Base-by-base conservation (phyloP, 495 filamentous ascomycete species). In the Lichenothelia convexa region DNA sequence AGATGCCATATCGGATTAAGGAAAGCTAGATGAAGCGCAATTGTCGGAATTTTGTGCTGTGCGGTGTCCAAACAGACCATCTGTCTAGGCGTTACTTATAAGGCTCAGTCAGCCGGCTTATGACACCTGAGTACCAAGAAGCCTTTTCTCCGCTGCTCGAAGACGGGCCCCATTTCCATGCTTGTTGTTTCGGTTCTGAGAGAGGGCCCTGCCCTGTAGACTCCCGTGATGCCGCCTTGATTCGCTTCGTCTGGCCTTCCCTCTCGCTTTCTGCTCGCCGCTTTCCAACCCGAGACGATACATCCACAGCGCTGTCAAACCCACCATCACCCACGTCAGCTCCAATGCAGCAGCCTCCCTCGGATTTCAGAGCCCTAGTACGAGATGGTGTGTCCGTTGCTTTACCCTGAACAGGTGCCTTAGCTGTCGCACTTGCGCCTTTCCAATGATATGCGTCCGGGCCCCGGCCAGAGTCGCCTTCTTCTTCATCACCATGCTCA, bases 81-180 rank as follows among this genome's bases (percentile, higher is more conserved):
- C n/a, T n/a, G n/a, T n/a, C n/a, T n/a, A n/a, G n/a, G n/a, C n/a
- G n/a, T n/a, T n/a, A n/a, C n/a, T n/a, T n/a, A n/a, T n/a, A n/a
- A n/a, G n/a, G n/a, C n/a, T n/a, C n/a, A n/a, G n/a, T n/a, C n/a
- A 32, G 11, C 30, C 30, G 18, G 30, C 35, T 23, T 16, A 29
- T 37, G 21, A 37, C 29, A 15, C 15, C 29, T 19, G 35, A n/a
- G 12, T 26, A 24, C 18, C 22, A 29, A 12, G 19, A 26, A 20
- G 18, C 35, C 35, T 37, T 37, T 12, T 37, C 22, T 37, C 19
- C 8, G 20, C 35, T 37, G 22, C 35, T 37, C 29, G 35, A 37
- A 11, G 18, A 21, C 9, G 35, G 35, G 13, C 35, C 35, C 35
- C 35, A 37, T 11, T 15, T 26, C 35, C 35, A 37, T 12, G 17